Evolutionary conservation across 768 basidiomycete genomes (phyloP).

Genomic region (Leccinellum albellum): DNA sequence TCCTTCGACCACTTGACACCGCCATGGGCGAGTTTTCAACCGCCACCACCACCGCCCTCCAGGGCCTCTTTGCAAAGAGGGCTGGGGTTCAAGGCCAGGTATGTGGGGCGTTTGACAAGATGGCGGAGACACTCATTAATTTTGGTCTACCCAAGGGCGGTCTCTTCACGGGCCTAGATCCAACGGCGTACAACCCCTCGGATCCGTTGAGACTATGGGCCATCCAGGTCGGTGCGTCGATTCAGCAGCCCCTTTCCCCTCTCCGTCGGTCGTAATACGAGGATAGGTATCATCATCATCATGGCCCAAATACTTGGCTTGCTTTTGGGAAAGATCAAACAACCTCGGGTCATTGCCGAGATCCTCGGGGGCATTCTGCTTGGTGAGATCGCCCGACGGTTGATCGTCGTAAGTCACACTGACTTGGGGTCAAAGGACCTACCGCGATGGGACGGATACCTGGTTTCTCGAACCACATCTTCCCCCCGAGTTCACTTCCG

Average conservation of each 20-base stretch:
- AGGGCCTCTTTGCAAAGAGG: slow-evolving; percentile 16
- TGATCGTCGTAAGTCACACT: slow-evolving; percentile 36
- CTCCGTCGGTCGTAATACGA: background rate
- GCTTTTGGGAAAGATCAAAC: slow-evolving; percentile 63
- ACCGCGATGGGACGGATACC: slow-evolving; percentile 79
- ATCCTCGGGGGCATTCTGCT: slow-evolving; percentile 88
- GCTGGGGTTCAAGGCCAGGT: slow-evolving; percentile 27
- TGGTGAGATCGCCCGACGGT: slow-evolving; percentile 41
- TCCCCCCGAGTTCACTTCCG: slow-evolving; percentile 64
- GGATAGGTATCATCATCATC: slow-evolving; percentile 68
- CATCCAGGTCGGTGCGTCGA: slow-evolving; percentile 62
- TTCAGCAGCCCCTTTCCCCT: background rate
- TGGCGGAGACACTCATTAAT: background rate
- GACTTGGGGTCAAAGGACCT: slow-evolving; percentile 24
- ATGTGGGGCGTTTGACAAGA: background rate
- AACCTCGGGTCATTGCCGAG: slow-evolving; percentile 93
- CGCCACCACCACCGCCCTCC: slow-evolving; percentile 34
- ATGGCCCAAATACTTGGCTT: slow-evolving; percentile 74
- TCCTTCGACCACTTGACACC: background rate
- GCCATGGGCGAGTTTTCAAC: slow-evolving; percentile 43
- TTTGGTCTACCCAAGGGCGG: slow-evolving; percentile 52
- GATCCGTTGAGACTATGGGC: slow-evolving; percentile 79
- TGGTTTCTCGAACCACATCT: slow-evolving; percentile 82
- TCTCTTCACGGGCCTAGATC: slow-evolving; percentile 74
- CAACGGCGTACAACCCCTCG: slow-evolving; percentile 50